Conservation (phyloP, 805 yeast species). For the Yamadazyma nakazawae region DNA sequence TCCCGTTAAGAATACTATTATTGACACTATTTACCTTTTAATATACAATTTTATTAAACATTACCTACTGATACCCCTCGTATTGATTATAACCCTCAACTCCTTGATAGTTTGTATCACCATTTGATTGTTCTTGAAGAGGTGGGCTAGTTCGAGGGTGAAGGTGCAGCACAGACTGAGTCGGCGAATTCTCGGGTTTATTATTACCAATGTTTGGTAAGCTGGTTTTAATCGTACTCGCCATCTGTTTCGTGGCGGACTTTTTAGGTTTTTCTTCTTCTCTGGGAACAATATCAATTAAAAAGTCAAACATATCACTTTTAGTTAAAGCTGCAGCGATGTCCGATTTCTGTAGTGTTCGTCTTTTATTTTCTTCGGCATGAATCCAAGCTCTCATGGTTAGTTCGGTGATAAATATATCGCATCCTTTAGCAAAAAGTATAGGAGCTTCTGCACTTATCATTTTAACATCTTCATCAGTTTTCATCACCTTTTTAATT, state of each 20-base stretch:
- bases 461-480: slow-evolving; percentile 96
- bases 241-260: slow-evolving; percentile 4
- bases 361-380: slow-evolving; percentile 92
- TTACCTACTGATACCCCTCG: slow-evolving; percentile 3
- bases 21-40: slow-evolving; percentile 8
- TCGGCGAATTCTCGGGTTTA: background rate
- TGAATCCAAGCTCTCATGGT: slow-evolving; percentile 99
- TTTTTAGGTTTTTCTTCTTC: slow-evolving; percentile 67
- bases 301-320: slow-evolving; percentile 95
- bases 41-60: slow-evolving; percentile 5
- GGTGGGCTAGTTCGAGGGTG: background rate
- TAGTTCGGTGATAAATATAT: slow-evolving; percentile 90
- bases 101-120: slow-evolving; percentile 8
- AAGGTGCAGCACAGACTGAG: background rate
- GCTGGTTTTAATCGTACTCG: background rate
- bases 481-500: slow-evolving; percentile 95
- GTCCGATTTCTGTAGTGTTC: slow-evolving; percentile 91
- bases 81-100: slow-evolving; percentile 9
- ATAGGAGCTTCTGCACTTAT: slow-evolving; percentile 98
- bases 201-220: background rate
- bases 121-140: background rate
- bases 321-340: slow-evolving; percentile 93
- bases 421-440: slow-evolving; percentile 96
- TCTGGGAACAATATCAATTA: slow-evolving; percentile 93
- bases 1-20: background rate